Percentiles rank a stretch among this genome's conserved stretches.
Conservation (phyloP, 805 yeast species). For the Wickerhamomyces rabaulensis region DNA sequence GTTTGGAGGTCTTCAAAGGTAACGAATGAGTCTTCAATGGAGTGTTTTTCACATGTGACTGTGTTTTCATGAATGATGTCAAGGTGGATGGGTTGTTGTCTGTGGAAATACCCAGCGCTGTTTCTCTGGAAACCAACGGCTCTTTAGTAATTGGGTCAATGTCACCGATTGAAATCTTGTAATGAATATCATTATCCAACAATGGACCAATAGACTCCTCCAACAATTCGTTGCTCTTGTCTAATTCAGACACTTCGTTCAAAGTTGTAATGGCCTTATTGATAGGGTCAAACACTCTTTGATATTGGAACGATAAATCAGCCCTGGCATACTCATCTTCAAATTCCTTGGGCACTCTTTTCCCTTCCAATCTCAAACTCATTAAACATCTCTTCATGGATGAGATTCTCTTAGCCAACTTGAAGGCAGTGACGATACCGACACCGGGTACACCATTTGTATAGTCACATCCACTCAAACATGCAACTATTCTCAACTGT, state of each 20-base stretch:
- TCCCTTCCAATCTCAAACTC: slow-evolving; percentile 57
- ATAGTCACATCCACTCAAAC: slow-evolving; percentile 95
- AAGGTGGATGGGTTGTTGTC: background rate
- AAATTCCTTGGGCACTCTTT: slow-evolving; percentile 53
- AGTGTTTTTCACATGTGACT: background rate
- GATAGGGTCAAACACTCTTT: slow-evolving; percentile 77
- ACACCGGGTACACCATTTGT: slow-evolving; percentile 79
- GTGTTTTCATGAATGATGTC: background rate
- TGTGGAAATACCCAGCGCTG: background rate
- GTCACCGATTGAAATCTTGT: slow-evolving; percentile 55
- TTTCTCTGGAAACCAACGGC: slow-evolving; percentile 17
- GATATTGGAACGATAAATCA: slow-evolving; percentile 72
- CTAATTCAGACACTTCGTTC: slow-evolving; percentile 44
- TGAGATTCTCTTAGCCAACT: slow-evolving; percentile 44
- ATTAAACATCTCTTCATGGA: slow-evolving; percentile 52
- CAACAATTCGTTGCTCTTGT: slow-evolving; percentile 24
- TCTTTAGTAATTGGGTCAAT: slow-evolving; percentile 50
- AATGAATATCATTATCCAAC: slow-evolving; percentile 41
- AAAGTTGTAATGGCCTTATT: slow-evolving; percentile 46
- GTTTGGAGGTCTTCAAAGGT: background rate
- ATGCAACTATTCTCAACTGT: slow-evolving; percentile 72
- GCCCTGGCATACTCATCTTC: slow-evolving; percentile 61
- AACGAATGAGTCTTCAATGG: background rate
- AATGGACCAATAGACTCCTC: slow-evolving; percentile 36
- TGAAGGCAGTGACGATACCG: slow-evolving; percentile 75